These are phyloP conservation scores for Globisporangium spinosum DNA, from an alignment of 352 stramenopile genomes.

Conservation along the genomic window DNA sequence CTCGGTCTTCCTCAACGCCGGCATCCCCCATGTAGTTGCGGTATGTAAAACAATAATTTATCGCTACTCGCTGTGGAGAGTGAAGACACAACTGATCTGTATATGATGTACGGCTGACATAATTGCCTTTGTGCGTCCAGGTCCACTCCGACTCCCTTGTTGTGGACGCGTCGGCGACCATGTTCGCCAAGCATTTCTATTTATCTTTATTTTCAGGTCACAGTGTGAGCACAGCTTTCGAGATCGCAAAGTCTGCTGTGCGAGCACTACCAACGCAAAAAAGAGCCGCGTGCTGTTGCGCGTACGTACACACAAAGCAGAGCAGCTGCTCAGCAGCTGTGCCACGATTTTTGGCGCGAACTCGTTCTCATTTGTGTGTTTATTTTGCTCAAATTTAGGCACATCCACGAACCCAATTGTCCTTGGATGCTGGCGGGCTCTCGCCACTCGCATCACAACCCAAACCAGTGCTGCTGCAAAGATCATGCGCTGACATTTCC, in stretches of 20 bases:
- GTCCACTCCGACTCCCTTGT: conserved; percentile 78
- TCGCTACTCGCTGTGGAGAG: not conserved
- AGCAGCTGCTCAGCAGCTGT: no score
- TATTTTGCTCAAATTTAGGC: conserved; percentile 23
- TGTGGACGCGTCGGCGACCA: conserved; percentile 66
- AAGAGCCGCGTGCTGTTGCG: conserved; percentile 70
- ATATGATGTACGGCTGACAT: not conserved
- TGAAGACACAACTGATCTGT: not conserved
- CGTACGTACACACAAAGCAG: conserved; percentile 35
- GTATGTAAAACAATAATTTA: conserved; percentile 28
- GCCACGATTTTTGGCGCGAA: not conserved
- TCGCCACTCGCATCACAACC: conserved; percentile 62
- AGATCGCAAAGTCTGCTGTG: conserved; percentile 72
- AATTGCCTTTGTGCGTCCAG: conserved; percentile 11
- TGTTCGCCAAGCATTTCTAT: conserved; percentile 88
- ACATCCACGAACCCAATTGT: conserved; percentile 70
- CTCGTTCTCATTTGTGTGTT: not conserved
- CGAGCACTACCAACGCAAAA: conserved; percentile 57
- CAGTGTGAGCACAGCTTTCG: conserved; percentile 64
- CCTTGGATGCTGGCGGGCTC: conserved; percentile 63
- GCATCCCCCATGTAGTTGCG: conserved; percentile 90
- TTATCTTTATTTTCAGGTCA: conserved; percentile 71
- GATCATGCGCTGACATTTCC: conserved; percentile 57
- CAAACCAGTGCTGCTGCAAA: conserved; percentile 76
- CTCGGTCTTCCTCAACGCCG: conserved; percentile 84